phyloP scores from a whole-genome alignment of 345 rosid genomes.

The Rhizophora mangle region DNA sequence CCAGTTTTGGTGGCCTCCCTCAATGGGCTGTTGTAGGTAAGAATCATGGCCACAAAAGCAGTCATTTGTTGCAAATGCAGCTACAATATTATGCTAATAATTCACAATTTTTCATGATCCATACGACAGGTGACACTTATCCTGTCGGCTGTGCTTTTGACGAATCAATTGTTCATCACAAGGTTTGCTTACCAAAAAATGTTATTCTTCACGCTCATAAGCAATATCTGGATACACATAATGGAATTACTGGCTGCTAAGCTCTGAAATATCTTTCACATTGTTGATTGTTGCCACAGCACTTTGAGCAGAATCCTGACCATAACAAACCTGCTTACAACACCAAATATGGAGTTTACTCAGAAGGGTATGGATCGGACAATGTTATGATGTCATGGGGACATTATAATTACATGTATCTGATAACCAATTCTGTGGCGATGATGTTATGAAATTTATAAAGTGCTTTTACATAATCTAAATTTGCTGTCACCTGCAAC shows the following conservation, averaged over 20 bases:
- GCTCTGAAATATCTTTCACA: neutral
- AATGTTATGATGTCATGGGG: conserved; percentile 68
- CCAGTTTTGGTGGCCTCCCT: conserved; percentile 75
- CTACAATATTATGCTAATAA: neutral
- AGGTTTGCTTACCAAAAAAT: conserved; percentile 34
- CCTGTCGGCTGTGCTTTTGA: conserved; percentile 89
- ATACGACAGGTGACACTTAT: conserved; percentile 58
- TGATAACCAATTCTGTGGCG: conserved; percentile 33
- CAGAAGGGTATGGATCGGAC: conserved; percentile 53
- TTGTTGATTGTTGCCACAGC: conserved; percentile 25
- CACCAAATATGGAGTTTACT: conserved; percentile 52
- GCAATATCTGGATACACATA: too few species aligned
- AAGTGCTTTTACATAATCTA: too few species aligned
- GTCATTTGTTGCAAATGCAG: too few species aligned
- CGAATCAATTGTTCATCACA: conserved; percentile 69
- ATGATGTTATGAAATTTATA: too few species aligned
- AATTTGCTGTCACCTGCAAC: too few species aligned
- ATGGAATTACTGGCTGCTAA: neutral
- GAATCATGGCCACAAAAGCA: conserved; percentile 10
- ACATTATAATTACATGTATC: conserved; percentile 70
- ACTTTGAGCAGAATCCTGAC: conserved; percentile 61
- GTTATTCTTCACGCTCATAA: too few species aligned
- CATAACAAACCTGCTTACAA: conserved; percentile 43
- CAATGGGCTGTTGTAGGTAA: conserved; percentile 95
- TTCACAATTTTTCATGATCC: neutral